These are phyloP conservation scores for Coemansia sp. DNA, from an alignment of 192 early-diverging fungal genomes.

Conservation along the genomic window DNA sequence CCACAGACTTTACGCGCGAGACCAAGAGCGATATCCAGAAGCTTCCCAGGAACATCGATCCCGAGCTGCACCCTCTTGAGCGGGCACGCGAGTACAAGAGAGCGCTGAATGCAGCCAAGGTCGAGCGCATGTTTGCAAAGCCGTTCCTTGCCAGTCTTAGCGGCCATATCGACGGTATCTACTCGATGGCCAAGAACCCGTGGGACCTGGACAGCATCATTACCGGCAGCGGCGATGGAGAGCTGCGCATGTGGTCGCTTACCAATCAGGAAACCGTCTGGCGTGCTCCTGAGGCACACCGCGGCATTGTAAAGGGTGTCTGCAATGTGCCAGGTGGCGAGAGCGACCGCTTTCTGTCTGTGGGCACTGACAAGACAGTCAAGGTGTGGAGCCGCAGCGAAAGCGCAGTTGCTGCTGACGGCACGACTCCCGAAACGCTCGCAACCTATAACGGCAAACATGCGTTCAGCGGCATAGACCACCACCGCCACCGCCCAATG, in stretches of 20 bases:
- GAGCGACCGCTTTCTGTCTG: slow-evolving; percentile 79
- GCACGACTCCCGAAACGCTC: slow-evolving; percentile 56
- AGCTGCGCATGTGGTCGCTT: slow-evolving; percentile 90
- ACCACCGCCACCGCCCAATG: slow-evolving; percentile 77
- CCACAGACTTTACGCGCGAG: slow-evolving; percentile 77
- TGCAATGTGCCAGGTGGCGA: slow-evolving; percentile 63
- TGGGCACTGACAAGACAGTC: slow-evolving; percentile 89
- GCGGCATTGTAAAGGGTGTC: slow-evolving; percentile 85
- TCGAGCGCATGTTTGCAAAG: slow-evolving; percentile 95
- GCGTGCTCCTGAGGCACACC: slow-evolving; percentile 71
- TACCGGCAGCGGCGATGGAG: slow-evolving; percentile 94
- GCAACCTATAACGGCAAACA: slow-evolving; percentile 78
- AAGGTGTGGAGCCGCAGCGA: slow-evolving; percentile 85
- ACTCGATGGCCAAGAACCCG: slow-evolving; percentile 93
- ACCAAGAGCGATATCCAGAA: slow-evolving; percentile 84
- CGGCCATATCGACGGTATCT: slow-evolving; percentile 96
- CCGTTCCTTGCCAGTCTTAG: slow-evolving; percentile 88
- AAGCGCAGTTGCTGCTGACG: slow-evolving; percentile 29
- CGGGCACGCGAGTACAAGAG: slow-evolving; percentile 92
- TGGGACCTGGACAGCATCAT: slow-evolving; percentile 76
- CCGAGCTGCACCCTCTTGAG: slow-evolving; percentile 90
- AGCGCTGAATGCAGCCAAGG: slow-evolving; percentile 90
- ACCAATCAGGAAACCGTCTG: slow-evolving; percentile 74
- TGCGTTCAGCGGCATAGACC: slow-evolving; percentile 83
- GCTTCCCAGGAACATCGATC: slow-evolving; percentile 86